Evolutionary conservation across 257 asterid genomes (phyloP).

Genomic region (Perilla frutescens): DNA sequence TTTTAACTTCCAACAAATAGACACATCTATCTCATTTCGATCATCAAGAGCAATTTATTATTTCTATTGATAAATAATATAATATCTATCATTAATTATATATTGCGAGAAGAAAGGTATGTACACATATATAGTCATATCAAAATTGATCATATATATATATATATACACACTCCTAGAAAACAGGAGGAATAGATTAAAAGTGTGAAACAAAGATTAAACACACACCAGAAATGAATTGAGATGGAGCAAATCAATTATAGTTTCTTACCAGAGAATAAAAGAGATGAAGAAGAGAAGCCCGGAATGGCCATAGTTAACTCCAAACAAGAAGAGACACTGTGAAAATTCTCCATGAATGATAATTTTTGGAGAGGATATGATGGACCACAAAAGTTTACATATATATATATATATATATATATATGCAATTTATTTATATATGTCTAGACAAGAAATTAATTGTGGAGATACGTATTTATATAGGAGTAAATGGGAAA

Average conservation of each 20-base stretch:
- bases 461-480: not conserved
- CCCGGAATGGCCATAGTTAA: slow-evolving; percentile 71
- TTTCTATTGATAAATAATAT: too few species aligned
- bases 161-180: too few species aligned
- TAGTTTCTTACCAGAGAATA: slow-evolving; percentile 57
- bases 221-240: not conserved
- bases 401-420: too few species aligned
- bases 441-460: slow-evolving; percentile 31
- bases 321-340: slow-evolving; percentile 55
- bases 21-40: not conserved
- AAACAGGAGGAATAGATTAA: not conserved
- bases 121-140: too few species aligned
- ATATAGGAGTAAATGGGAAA: slow-evolving; percentile 26
- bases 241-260: too few species aligned
- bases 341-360: slow-evolving; percentile 48
- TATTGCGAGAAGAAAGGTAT: too few species aligned
- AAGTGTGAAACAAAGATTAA: not conserved
- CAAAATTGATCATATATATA: too few species aligned
- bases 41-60: not conserved
- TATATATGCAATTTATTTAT: not conserved
- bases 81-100: too few species aligned
- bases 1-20: too few species aligned
- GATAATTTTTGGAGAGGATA: not conserved
- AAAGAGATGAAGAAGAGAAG: slow-evolving; percentile 57
- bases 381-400: not conserved